Evolutionary conservation across 331 rosid genomes (phyloP).

Genomic region (Cydonia oblonga): DNA sequence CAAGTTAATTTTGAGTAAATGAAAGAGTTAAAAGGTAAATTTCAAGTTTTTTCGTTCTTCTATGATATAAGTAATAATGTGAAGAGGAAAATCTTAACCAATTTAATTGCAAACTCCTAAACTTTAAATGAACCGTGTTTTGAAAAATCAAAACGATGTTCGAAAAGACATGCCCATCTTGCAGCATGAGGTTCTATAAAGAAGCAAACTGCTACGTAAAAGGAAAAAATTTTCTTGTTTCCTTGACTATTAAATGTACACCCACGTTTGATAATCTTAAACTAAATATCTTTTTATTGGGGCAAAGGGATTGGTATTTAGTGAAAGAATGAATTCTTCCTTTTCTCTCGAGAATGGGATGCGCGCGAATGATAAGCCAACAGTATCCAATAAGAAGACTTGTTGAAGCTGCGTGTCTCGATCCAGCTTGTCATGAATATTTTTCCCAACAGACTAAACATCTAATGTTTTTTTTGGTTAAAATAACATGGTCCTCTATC

Average conservation of each 20-base stretch:
- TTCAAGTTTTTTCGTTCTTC: neutral
- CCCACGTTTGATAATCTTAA: neutral
- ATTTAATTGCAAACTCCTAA: neutral
- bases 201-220: neutral
- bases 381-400: too few relatives aligned
- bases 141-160: neutral
- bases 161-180: neutral
- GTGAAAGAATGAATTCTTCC: too few relatives aligned
- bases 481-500: neutral
- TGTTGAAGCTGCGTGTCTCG: too few relatives aligned
- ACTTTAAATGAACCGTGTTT: neutral
- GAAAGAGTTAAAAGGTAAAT: neutral
- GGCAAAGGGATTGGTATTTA: too few relatives aligned
- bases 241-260: neutral
- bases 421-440: too few relatives aligned
- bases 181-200: neutral
- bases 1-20: neutral
- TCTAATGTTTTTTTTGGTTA: too few relatives aligned
- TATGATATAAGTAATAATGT: too few relatives aligned
- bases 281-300: neutral
- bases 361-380: too few relatives aligned
- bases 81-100: neutral
- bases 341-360: too few relatives aligned
- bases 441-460: too few relatives aligned
- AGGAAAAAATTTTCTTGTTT: neutral